These are phyloP conservation scores for Lindgomyces ingoldianus DNA, from an alignment of 495 filamentous ascomycete species.

Conservation along the genomic window DNA sequence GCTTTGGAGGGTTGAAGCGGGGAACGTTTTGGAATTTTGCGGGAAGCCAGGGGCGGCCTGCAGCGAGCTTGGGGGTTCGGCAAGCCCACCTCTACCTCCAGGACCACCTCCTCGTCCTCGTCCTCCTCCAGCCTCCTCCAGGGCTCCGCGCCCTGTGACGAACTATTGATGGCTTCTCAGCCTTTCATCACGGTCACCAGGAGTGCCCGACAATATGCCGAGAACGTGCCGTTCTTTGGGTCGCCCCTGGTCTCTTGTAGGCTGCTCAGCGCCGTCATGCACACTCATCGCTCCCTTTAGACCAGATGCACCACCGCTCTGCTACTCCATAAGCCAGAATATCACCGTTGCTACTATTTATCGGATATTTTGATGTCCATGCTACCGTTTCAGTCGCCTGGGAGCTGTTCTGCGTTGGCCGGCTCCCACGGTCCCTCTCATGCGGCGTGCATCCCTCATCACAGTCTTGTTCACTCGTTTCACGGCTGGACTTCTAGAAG, in stretches of 20 bases:
- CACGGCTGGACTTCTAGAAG: background rate
- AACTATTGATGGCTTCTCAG: no score
- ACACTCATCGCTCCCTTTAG: background rate
- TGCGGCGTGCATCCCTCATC: background rate
- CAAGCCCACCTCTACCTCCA: background rate
- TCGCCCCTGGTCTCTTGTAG: background rate
- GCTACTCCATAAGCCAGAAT: background rate
- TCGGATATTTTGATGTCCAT: no score
- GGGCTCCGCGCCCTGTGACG: background rate
- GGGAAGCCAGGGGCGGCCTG: conserved; percentile 7
- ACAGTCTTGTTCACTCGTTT: background rate
- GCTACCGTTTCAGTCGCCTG: background rate
- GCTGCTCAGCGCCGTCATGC: background rate
- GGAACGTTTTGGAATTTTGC: conserved; percentile 13
- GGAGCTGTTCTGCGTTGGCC: background rate
- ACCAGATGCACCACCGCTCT: no score
- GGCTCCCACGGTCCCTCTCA: background rate
- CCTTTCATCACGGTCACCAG: no score
- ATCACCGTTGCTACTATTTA: background rate
- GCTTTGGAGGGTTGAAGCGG: conserved; percentile 8
- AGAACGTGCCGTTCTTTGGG: background rate
- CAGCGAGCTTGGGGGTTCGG: background rate
- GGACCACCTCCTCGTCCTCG: background rate
- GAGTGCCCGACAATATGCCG: no score
- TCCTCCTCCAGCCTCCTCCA: background rate